A percentile compares a stretch with the other conserved stretches of the same genome.
Evolutionary conservation across 768 basidiomycete species (phyloP).

Genomic region (Zangia roseola): DNA sequence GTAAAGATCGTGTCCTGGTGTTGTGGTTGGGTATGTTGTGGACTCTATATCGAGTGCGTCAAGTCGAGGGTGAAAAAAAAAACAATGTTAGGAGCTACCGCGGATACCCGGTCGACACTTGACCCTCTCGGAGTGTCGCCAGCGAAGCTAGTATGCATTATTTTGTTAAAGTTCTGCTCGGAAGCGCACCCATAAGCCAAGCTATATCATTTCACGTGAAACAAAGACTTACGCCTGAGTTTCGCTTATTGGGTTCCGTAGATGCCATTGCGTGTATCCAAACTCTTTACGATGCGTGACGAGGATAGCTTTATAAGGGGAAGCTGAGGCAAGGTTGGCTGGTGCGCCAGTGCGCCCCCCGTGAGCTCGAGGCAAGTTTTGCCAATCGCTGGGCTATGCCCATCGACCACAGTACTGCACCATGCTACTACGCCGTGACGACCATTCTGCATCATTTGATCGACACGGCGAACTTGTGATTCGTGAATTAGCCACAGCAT

Average conservation of each 20-base stretch:
- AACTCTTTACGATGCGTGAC: background rate
- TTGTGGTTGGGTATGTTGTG: background rate
- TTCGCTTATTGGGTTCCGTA: constrained; percentile 4
- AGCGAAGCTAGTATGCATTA: background rate
- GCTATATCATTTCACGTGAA: background rate
- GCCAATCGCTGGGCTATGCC: constrained; percentile 3
- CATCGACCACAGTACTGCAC: background rate
- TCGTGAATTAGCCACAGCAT: background rate
- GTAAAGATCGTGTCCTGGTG: constrained; percentile 10
- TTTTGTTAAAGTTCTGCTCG: constrained; percentile 6
- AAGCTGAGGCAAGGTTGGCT: background rate
- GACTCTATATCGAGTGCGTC: constrained; percentile 4
- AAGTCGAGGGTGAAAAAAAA: background rate
- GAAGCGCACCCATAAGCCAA: constrained; percentile 1
- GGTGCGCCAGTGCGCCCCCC: background rate
- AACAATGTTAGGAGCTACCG: constrained; percentile 4
- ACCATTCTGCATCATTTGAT: constrained; percentile 5
- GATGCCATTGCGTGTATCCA: background rate
- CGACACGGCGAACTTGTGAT: constrained; percentile 19
- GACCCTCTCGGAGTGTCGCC: background rate
- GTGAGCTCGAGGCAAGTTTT: constrained; percentile 1
- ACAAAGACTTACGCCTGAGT: constrained; percentile 13
- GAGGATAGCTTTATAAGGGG: constrained; percentile 13
- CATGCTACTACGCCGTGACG: background rate
- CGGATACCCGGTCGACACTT: background rate